Base-by-base conservation (phyloP, 768 basidiomycete species). In the Filobasidium floriforme region DNA sequence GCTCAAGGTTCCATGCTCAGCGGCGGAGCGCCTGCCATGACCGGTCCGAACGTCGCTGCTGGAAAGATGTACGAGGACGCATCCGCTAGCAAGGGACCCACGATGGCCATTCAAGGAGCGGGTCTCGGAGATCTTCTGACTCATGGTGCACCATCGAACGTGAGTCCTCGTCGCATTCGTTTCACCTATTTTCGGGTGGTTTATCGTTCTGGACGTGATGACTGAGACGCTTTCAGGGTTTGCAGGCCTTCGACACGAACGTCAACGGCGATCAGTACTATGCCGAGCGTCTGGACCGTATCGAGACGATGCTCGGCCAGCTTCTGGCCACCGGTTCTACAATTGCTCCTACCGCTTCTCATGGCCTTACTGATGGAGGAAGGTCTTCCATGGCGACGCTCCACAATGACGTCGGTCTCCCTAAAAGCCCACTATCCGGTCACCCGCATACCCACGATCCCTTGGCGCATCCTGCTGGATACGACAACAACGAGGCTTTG, bases 71-170 rank as follows among this genome's bases (percentile, higher is more conserved):
- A 61, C n/a, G 57, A 19, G 24, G 41, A 65, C 11, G 69, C 68
- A 59, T 52, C 64, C 11, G 51, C 57, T 3, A 61, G 41, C 18
- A 61, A 51, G 14, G 71, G 70, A 10, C 37, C 69, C 12, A 73
- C 66, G 7, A 29, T 77, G 46, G 73, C 73, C 1, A 71, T 74
- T 22, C 67, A 69, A 40, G 76, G 76, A 52, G 73, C 76, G 14
- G 76, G 75, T 72, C 55, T 77, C 5, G 75, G 72, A 26, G 75
- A 77, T 66, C 49, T 77, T n/a, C 66, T 73, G n/a, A 77, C 76
- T n/a, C 66, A 62, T 44, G 73, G 67, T 5, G 72, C 67, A 5
- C 61, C 70, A 7, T 18, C 59, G 15, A 62, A 64, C 26, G 73
- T 66, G 7, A 67, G 72, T 60, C 63, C 61, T 60, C 15, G 26